These are phyloP conservation scores for Fusarium scirpi DNA, from an alignment of 2,329 filamentous ascomycete genomes.

Conservation along the genomic window DNA sequence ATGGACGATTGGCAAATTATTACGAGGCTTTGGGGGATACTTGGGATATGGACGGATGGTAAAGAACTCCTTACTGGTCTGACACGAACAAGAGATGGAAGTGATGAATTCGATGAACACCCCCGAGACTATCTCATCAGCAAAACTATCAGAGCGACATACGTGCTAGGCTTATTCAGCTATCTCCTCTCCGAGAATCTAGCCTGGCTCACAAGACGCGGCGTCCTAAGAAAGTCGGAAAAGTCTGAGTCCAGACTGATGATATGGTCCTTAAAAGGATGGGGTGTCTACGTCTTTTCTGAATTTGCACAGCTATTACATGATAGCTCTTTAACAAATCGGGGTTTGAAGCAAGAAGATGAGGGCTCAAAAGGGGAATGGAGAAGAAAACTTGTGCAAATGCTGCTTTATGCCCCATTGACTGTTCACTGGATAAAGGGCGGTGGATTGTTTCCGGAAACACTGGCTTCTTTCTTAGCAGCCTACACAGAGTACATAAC, in stretches of 20 bases:
- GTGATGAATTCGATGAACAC: not conserved
- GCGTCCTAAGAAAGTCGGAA: conserved; percentile 9
- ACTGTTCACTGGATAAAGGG: conserved; percentile 28
- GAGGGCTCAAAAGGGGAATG: not conserved
- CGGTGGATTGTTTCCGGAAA: conserved; percentile 19
- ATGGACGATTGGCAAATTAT: conserved; percentile 40
- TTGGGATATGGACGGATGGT: conserved; percentile 16
- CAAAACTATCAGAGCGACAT: conserved; percentile 3
- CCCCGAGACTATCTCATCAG: not conserved
- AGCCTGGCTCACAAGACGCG: conserved; percentile 17
- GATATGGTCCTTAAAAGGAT: conserved; percentile 22
- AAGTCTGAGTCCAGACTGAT: conserved; percentile 18
- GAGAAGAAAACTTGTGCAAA: conserved; percentile 18
- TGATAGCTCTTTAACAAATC: not conserved
- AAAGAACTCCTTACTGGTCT: conserved; percentile 17
- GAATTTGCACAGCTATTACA: conserved; percentile 22
- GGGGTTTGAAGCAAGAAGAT: not conserved
- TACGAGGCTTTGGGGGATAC: conserved; percentile 28
- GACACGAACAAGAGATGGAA: fast-evolving
- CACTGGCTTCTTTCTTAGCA: conserved; percentile 15
- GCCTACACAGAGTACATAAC: conserved; percentile 33
- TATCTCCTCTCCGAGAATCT: conserved; percentile 23
- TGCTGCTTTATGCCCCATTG: conserved; percentile 22
- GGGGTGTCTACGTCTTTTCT: conserved; percentile 21
- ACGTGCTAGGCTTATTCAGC: conserved; percentile 13